Percentiles rank a stretch among this genome's conserved stretches.
phyloP scores from a whole-genome alignment of 2,329 filamentous ascomycete species.

The Camillea tinctor region DNA sequence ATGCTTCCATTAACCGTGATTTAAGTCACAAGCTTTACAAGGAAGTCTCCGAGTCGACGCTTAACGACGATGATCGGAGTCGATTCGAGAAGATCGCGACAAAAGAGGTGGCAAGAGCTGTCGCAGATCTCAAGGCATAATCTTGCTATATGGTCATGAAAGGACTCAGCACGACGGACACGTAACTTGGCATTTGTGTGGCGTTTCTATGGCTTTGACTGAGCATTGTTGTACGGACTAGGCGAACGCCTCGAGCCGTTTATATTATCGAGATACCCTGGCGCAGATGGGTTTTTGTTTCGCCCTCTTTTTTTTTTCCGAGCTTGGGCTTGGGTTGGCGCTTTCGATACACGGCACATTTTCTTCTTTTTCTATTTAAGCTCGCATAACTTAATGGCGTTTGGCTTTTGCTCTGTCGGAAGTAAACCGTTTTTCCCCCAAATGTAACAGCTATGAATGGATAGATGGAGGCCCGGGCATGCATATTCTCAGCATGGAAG shows the following conservation, averaged over 20 bases:
- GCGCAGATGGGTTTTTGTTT: constrained; percentile 2
- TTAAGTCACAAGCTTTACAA: constrained; percentile 88
- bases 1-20: constrained; percentile 86
- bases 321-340: constrained; percentile 8
- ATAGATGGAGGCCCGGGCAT: constrained; percentile 5
- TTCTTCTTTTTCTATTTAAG: constrained; percentile 3
- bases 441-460: constrained; percentile 13
- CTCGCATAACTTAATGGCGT: constrained; percentile 12
- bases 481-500: constrained; percentile 12
- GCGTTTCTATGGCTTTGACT: constrained; percentile 12
- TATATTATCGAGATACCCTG: constrained; percentile 18
- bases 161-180: constrained; percentile 11
- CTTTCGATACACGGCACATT: constrained; percentile 9
- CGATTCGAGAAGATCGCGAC: constrained; percentile 75
- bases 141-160: constrained; percentile 12
- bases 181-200: constrained; percentile 17
- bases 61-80: constrained; percentile 65
- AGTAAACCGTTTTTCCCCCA: constrained; percentile 4
- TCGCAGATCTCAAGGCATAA: constrained; percentile 51
- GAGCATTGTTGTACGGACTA: constrained; percentile 5
- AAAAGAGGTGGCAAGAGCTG: constrained; percentile 74
- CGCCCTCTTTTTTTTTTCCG: constrained; percentile 8
- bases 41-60: constrained; percentile 52
- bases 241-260: constrained; percentile 5
- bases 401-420: constrained; percentile 4